phyloP scores from a whole-genome alignment of 768 basidiomycete species.

The Panaeolus papilionaceus region DNA sequence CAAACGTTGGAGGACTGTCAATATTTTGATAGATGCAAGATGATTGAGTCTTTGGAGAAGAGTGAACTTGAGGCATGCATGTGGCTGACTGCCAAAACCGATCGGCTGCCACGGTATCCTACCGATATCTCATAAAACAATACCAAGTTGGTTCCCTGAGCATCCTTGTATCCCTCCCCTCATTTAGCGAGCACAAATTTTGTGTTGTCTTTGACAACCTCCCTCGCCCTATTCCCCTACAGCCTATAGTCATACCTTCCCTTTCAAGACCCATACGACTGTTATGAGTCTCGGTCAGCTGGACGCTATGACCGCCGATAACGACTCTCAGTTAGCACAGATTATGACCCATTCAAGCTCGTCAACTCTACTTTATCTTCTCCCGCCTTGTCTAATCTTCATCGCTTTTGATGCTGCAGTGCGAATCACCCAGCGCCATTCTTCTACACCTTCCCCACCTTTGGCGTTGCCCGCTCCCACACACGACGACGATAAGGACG shows the following conservation, averaged over 20 bases:
- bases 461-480: slow-evolving; percentile 1
- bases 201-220: slow-evolving; percentile 21
- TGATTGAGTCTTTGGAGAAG: not conserved
- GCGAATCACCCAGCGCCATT: slow-evolving; percentile 27
- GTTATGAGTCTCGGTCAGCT: slow-evolving; percentile 13
- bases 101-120: slow-evolving; percentile 1
- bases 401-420: slow-evolving; percentile 40
- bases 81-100: slow-evolving; percentile 17
- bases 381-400: slow-evolving; percentile 40
- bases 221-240: slow-evolving; percentile 19
- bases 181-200: slow-evolving; percentile 17
- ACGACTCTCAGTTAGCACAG: slow-evolving; percentile 21
- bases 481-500: slow-evolving; percentile 14
- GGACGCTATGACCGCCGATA: slow-evolving; percentile 14
- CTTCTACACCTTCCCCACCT: not conserved
- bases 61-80: slow-evolving; percentile 27
- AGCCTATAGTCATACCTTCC: slow-evolving; percentile 5
- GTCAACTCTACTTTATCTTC: slow-evolving; percentile 36
- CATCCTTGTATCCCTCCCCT: slow-evolving; percentile 16
- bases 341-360: slow-evolving; percentile 28
- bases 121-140: slow-evolving; percentile 17
- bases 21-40: not conserved
- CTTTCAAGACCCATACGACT: not conserved
- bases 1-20: not conserved
- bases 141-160: slow-evolving; percentile 3